Percentiles rank a stretch among this genome's conserved stretches.
phyloP scores from a whole-genome alignment of 352 stramenopile species.

The Globisporangium okanoganense region DNA sequence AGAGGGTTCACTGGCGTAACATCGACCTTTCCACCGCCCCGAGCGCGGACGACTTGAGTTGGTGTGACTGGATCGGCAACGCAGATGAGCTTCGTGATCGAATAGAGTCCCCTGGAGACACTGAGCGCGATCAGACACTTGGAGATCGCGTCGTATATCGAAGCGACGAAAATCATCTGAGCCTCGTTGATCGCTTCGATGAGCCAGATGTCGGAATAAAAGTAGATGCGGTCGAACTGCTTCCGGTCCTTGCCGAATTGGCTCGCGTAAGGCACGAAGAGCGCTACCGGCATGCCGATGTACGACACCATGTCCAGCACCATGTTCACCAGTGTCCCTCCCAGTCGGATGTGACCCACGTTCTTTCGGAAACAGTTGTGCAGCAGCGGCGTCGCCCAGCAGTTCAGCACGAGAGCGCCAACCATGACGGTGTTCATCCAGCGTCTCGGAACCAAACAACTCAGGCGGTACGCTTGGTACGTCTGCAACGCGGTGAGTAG shows the following conservation, averaged over 20 bases:
- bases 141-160: slow-evolving; percentile 14
- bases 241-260: slow-evolving; percentile 10
- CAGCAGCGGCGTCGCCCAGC: slow-evolving; percentile 22
- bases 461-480: slow-evolving; percentile 16
- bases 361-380: not conserved
- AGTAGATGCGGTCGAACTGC: slow-evolving; percentile 13
- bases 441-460: slow-evolving; percentile 10
- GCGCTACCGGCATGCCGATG: slow-evolving; percentile 16
- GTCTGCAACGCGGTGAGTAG: slow-evolving; percentile 1
- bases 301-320: slow-evolving; percentile 15
- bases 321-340: not conserved
- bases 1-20: not conserved
- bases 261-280: slow-evolving; percentile 21
- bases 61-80: not conserved
- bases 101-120: slow-evolving; percentile 18
- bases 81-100: slow-evolving; percentile 17
- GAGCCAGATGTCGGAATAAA: slow-evolving; percentile 24
- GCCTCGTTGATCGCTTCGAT: slow-evolving; percentile 24
- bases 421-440: slow-evolving; percentile 25
- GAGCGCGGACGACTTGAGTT: not conserved
- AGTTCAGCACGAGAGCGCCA: slow-evolving; percentile 19
- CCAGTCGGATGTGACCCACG: not conserved
- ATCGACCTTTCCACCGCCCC: not conserved
- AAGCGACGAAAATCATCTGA: slow-evolving; percentile 20
- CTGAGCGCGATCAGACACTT: slow-evolving; percentile 27